phyloP scores from a whole-genome alignment of 2,329 filamentous ascomycete genomes.

The Fusarium beomiforme region DNA sequence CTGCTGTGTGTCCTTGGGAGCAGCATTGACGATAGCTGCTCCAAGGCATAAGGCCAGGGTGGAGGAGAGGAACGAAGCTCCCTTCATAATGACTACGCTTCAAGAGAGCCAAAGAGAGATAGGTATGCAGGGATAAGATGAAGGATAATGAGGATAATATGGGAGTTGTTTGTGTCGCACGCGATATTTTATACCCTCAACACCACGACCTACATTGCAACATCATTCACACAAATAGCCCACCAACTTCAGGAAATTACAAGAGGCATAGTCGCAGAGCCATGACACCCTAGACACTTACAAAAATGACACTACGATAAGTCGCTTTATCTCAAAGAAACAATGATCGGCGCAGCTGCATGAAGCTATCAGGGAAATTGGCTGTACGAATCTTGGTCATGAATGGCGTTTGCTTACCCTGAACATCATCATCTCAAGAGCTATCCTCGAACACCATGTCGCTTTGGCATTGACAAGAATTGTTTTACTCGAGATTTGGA shows the following conservation, averaged over 20 bases:
- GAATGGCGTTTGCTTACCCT: constrained; percentile 20
- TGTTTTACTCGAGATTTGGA: not conserved
- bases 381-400: not conserved
- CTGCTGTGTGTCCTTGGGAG: constrained; percentile 25
- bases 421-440: not conserved
- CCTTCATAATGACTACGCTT: constrained; percentile 11
- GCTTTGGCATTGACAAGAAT: rapidly evolving
- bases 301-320: not conserved
- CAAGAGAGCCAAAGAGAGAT: not conserved
- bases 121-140: not conserved
- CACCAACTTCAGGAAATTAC: not conserved
- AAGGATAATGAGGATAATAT: not conserved
- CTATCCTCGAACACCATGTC: rapidly evolving
- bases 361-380: constrained; percentile 4
- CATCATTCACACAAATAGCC: not conserved
- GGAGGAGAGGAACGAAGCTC: constrained; percentile 16
- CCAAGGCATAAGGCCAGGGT: constrained; percentile 23
- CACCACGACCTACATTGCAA: not conserved
- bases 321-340: constrained; percentile 2
- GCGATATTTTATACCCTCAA: constrained; percentile 10
- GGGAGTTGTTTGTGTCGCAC: not conserved
- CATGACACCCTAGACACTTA: not conserved
- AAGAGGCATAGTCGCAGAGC: not conserved
- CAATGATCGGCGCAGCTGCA: constrained; percentile 21
- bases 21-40: constrained; percentile 6